A percentile compares a stretch with the other conserved stretches of the same genome.
These are phyloP conservation scores for Dactylellina sp. DNA, from an alignment of 2,329 filamentous ascomycete genomes.

Conservation along the genomic window DNA sequence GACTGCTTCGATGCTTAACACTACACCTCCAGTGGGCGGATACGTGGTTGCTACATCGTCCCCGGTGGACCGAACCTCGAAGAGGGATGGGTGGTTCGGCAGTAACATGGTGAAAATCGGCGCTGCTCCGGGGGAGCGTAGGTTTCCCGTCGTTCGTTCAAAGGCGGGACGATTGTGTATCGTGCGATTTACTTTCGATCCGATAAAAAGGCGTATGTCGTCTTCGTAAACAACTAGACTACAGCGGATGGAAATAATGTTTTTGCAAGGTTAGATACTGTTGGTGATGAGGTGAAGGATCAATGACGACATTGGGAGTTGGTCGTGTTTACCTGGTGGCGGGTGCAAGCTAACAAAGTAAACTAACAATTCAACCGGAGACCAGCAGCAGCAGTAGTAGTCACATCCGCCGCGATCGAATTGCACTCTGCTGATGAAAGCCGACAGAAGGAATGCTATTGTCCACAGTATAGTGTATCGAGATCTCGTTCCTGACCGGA, in stretches of 20 bases:
- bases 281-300: neutral
- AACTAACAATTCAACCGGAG: no score
- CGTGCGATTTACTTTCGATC: no score
- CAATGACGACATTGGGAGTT: neutral
- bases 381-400: no score
- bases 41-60: slow-evolving; percentile 18
- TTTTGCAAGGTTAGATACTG: neutral
- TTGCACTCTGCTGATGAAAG: no score
- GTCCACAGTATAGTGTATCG: no score
- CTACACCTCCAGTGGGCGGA: slow-evolving; percentile 33
- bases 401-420: no score
- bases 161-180: no score
- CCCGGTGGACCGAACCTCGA: neutral
- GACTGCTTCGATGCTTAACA: slow-evolving; percentile 43
- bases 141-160: neutral
- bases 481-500: neutral
- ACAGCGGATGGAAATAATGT: no score
- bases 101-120: neutral
- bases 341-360: no score
- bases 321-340: neutral
- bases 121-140: neutral
- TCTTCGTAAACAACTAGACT: no score
- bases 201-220: no score
- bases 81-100: slow-evolving; percentile 5
- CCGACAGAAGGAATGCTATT: no score